These are phyloP conservation scores for Phytophthora citrophthora DNA, from an alignment of 352 stramenopile species.

Conservation along the genomic window DNA sequence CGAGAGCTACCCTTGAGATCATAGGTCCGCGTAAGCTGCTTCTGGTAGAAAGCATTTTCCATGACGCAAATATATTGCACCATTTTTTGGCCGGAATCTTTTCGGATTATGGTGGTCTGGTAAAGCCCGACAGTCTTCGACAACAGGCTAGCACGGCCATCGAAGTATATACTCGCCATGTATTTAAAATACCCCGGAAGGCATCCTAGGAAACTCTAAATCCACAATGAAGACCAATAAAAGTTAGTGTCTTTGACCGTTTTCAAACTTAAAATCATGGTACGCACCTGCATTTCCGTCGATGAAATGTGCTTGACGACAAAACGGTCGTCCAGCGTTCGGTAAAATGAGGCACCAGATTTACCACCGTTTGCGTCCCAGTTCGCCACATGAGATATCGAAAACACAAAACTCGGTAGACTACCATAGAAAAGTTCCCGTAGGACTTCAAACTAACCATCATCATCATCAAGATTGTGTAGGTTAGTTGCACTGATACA, in stretches of 20 bases:
- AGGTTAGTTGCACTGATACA: neutral
- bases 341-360: constrained; percentile 96
- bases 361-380: constrained; percentile 97
- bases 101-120: constrained; percentile 96
- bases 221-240: neutral
- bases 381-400: constrained; percentile 77
- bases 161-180: constrained; percentile 96
- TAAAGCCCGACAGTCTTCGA: constrained; percentile 98
- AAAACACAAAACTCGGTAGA: constrained; percentile 76
- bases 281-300: constrained; percentile 96
- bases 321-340: constrained; percentile 96
- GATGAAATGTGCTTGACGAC: constrained; percentile 98
- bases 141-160: constrained; percentile 93
- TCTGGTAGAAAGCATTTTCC: constrained; percentile 97
- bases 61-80: constrained; percentile 94
- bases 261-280: neutral
- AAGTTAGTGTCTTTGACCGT: neutral
- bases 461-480: constrained; percentile 7
- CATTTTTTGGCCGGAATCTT: constrained; percentile 90
- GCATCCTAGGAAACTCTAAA: constrained; percentile 83
- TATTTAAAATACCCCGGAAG: constrained; percentile 97
- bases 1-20: constrained; percentile 98
- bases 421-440: constrained; percentile 89
- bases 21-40: constrained; percentile 95
- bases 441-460: constrained; percentile 90